These are phyloP conservation scores for Claviceps arundinis DNA, from an alignment of 2,329 filamentous ascomycete genomes.

Conservation along the genomic window DNA sequence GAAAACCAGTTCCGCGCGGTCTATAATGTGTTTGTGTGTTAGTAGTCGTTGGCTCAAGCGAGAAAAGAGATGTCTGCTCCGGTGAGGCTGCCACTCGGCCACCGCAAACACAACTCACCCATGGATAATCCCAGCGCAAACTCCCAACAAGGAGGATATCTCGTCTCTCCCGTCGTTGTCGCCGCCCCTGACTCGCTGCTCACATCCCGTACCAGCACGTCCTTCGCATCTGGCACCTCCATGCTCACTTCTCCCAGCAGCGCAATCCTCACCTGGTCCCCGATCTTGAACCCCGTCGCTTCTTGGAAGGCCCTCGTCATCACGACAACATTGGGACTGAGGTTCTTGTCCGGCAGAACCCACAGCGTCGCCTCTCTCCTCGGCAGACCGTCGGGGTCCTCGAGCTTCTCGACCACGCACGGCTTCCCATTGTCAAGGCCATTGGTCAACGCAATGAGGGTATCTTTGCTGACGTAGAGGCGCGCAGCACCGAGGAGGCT, in stretches of 20 bases:
- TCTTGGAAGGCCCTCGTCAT: slow-evolving; percentile 63
- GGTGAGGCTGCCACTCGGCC: neutral
- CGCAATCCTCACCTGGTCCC: slow-evolving; percentile 48
- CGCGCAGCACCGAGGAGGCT: slow-evolving; percentile 30
- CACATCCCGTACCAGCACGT: slow-evolving; percentile 48
- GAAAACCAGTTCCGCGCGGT: slow-evolving; percentile 53
- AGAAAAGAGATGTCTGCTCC: neutral
- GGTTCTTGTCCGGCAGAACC: slow-evolving; percentile 41
- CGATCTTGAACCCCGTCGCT: slow-evolving; percentile 57
- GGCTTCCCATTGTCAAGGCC: slow-evolving; percentile 28
- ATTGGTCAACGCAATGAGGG: slow-evolving; percentile 30
- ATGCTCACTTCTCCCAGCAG: slow-evolving; percentile 29
- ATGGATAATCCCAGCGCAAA: slow-evolving; percentile 19
- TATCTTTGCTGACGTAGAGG: slow-evolving; percentile 34
- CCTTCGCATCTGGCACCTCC: slow-evolving; percentile 38
- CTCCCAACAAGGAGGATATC: slow-evolving; percentile 24
- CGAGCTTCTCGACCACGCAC: slow-evolving; percentile 26
- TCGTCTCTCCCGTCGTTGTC: slow-evolving; percentile 16
- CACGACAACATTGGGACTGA: slow-evolving; percentile 55
- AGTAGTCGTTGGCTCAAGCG: neutral
- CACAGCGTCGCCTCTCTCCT: slow-evolving; percentile 36
- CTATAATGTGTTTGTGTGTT: slow-evolving; percentile 19
- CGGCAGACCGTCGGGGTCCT: slow-evolving; percentile 9
- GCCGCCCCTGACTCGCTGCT: slow-evolving; percentile 25
- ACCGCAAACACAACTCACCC: slow-evolving; percentile 12